phyloP scores from a whole-genome alignment of 1,139 yeast species.

The Scheffersomyces quercinus region DNA sequence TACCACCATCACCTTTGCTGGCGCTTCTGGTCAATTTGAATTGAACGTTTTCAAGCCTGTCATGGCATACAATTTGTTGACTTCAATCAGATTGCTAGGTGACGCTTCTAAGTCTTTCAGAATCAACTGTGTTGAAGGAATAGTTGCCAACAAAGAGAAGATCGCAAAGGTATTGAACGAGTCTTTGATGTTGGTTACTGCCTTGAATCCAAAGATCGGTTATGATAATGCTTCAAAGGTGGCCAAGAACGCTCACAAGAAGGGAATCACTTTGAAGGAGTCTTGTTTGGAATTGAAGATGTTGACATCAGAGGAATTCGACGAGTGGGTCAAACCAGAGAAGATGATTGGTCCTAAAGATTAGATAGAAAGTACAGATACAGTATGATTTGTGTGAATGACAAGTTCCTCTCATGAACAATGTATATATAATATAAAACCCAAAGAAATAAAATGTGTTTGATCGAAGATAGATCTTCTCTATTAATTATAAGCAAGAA shows the following conservation, averaged over 20 bases:
- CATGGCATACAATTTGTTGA: slow-evolving; percentile 20
- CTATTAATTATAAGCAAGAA: neutral
- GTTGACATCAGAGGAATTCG: slow-evolving; percentile 18
- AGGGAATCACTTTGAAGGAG: slow-evolving; percentile 23
- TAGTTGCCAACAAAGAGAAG: slow-evolving; percentile 19
- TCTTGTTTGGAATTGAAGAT: slow-evolving; percentile 19
- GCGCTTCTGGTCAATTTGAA: slow-evolving; percentile 23
- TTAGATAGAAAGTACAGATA: neutral
- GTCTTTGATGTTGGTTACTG: slow-evolving; percentile 23
- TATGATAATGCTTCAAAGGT: slow-evolving; percentile 23
- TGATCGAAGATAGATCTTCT: neutral
- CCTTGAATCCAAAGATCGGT: slow-evolving; percentile 23
- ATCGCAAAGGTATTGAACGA: slow-evolving; percentile 20
- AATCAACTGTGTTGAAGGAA: slow-evolving; percentile 21
- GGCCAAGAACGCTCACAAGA: slow-evolving; percentile 24
- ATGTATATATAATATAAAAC: no score
- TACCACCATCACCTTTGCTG: slow-evolving; percentile 21
- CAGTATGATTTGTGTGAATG: no score
- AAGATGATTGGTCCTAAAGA: slow-evolving; percentile 22
- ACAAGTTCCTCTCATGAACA: no score
- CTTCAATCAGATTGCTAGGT: slow-evolving; percentile 19
- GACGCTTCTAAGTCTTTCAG: slow-evolving; percentile 20
- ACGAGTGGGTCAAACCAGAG: slow-evolving; percentile 23
- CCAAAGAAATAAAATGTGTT: neutral
- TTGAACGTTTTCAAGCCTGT: slow-evolving; percentile 24